Evolutionary conservation across 176 grass and related monocot genomes (phyloP).

Genomic region (Carex pumila): DNA sequence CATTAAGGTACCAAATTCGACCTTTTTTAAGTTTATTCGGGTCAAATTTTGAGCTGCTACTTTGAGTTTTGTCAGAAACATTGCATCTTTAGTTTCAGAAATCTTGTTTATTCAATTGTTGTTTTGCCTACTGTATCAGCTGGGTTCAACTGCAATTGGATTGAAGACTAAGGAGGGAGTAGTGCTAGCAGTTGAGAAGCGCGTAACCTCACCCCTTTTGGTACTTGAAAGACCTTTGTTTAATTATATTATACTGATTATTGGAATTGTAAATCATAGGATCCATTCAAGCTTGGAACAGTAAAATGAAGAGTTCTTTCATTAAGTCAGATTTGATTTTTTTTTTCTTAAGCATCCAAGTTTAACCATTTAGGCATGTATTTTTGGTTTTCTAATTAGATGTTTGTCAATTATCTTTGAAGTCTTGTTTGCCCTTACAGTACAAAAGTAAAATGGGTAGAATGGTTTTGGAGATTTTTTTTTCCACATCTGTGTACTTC

Average conservation of each 20-base stretch:
- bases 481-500: not conserved
- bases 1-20: conserved; percentile 58
- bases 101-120: not conserved
- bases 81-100: not conserved
- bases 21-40: not conserved
- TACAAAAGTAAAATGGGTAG: not conserved
- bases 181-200: conserved; percentile 93
- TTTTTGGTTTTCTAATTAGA: not conserved
- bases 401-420: not conserved
- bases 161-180: conserved; percentile 92
- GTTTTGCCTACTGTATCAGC: conserved; percentile 18
- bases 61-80: conserved; percentile 5
- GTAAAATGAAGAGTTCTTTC: not conserved
- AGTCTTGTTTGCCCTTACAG: not conserved
- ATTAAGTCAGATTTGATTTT: not conserved
- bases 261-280: not conserved
- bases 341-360: not conserved
- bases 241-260: not conserved
- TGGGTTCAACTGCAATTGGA: conserved; percentile 85
- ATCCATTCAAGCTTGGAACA: not conserved
- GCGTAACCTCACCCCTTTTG: conserved; percentile 83
- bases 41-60: not conserved
- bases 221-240: conserved; percentile 30
- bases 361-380: not conserved
- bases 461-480: not conserved